phyloP scores from a whole-genome alignment of 495 filamentous ascomycete species.

The Lophiotrema nucula region DNA sequence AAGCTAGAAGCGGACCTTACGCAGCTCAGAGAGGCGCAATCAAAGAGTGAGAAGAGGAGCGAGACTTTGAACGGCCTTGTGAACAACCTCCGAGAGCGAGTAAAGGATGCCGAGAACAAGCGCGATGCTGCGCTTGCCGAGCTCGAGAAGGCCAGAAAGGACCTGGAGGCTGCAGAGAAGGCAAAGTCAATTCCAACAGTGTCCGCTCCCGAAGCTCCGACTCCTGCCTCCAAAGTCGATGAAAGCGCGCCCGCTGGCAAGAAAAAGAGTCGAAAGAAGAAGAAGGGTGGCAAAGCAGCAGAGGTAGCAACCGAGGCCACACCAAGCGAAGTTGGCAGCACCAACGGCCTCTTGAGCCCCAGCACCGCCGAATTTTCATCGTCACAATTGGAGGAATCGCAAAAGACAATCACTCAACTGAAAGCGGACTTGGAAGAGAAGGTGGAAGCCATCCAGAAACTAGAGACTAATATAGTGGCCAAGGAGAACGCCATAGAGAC shows the following conservation, averaged over 20 bases:
- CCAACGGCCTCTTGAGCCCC: conserved; percentile 16
- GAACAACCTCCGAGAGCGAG: conserved; percentile 50
- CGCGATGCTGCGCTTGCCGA: conserved; percentile 34
- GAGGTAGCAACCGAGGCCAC: conserved; percentile 41
- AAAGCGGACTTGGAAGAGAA: conserved; percentile 28
- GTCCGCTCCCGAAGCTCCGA: no score
- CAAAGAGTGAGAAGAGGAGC: conserved; percentile 52
- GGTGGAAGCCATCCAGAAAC: conserved; percentile 30
- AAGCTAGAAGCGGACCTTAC: conserved; percentile 30
- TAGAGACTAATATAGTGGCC: conserved; percentile 63
- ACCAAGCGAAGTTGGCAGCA: conserved; percentile 35
- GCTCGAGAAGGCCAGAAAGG: conserved; percentile 32
- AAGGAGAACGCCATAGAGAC: conserved; percentile 70
- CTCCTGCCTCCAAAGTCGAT: no score
- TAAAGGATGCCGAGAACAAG: conserved; percentile 47
- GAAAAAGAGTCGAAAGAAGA: conserved; percentile 90
- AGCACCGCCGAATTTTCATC: conserved; percentile 18
- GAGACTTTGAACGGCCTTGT: conserved; percentile 55
- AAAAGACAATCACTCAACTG: conserved; percentile 49
- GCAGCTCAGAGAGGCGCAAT: conserved; percentile 41
- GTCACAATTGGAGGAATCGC: conserved; percentile 43
- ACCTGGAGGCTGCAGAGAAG: conserved; percentile 15
- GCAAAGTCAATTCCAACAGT: background rate
- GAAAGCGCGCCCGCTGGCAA: no score
- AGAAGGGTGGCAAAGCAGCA: conserved; percentile 64